Evolutionary conservation across 1,139 yeast genomes (phyloP).

Genomic region (Yamadazyma membranifaciens): DNA sequence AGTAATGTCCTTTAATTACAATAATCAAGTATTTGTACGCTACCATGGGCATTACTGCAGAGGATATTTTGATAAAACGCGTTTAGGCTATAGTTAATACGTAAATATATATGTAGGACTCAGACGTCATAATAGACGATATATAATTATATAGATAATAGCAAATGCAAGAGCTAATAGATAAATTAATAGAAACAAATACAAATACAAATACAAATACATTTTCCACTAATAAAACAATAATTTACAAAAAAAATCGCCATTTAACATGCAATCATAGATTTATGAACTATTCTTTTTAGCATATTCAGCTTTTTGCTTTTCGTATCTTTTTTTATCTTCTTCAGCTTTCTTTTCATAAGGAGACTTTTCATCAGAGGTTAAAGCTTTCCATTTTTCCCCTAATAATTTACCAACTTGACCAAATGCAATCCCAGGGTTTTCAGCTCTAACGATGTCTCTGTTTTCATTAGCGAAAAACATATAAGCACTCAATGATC

Average conservation of each 20-base stretch:
- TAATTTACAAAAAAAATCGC: constrained; percentile 2
- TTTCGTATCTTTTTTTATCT: constrained; percentile 96
- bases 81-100: too few species aligned
- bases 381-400: constrained; percentile 92
- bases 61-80: too few species aligned
- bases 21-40: too few species aligned
- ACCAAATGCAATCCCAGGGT: constrained; percentile 92
- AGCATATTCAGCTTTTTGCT: constrained; percentile 88
- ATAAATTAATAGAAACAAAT: too few species aligned
- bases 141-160: too few species aligned
- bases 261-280: not conserved
- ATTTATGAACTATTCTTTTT: constrained; percentile 35
- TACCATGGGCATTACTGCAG: too few species aligned
- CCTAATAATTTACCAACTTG: constrained; percentile 91
- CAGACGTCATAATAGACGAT: too few species aligned
- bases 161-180: too few species aligned
- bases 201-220: constrained; percentile 6
- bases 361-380: constrained; percentile 78
- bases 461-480: constrained; percentile 97
- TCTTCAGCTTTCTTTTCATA: constrained; percentile 91
- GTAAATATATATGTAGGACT: too few species aligned
- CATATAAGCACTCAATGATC: constrained; percentile 98
- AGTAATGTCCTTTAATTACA: too few species aligned
- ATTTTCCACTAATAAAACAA: constrained; percentile 1
- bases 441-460: constrained; percentile 89